Conservation (phyloP, 768 basidiomycete species). For the Boletus rubescentipes region DNA sequence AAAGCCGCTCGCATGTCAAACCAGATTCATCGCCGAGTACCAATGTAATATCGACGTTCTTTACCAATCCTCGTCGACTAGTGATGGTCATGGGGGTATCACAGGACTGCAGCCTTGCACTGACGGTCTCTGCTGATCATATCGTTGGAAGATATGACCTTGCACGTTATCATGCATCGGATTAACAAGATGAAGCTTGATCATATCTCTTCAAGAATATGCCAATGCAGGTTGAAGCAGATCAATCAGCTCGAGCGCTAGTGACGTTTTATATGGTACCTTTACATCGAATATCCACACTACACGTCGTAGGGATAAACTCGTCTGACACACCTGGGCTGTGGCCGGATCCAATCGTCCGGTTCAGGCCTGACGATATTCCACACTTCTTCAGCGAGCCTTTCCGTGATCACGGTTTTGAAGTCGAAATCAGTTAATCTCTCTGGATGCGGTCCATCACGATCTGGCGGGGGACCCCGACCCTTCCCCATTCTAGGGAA, state of each 20-base stretch:
- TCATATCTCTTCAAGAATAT: background rate
- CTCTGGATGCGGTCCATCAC: background rate
- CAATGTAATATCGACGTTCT: background rate
- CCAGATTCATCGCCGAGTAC: conserved; percentile 48
- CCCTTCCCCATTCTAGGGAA: background rate
- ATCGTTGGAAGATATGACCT: conserved; percentile 62
- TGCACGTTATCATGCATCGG: conserved; percentile 33
- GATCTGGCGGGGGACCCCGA: background rate
- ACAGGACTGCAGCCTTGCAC: conserved; percentile 52
- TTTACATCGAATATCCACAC: background rate
- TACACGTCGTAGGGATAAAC: conserved; percentile 2
- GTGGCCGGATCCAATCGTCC: conserved; percentile 23
- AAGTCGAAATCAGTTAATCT: background rate
- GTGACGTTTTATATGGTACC: background rate
- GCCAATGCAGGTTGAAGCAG: conserved; percentile 13
- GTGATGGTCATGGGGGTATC: conserved; percentile 89
- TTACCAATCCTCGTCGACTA: conserved; percentile 22
- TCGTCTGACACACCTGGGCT: conserved; percentile 21
- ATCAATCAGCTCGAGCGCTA: conserved; percentile 31
- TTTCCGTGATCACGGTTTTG: background rate
- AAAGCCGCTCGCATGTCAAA: conserved; percentile 63
- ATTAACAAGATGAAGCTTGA: background rate
- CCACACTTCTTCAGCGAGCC: background rate
- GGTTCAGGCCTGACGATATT: background rate
- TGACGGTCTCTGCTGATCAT: conserved; percentile 88